phyloP scores from a whole-genome alignment of 2,329 filamentous ascomycete genomes.

The Verticillium albo-atrum region DNA sequence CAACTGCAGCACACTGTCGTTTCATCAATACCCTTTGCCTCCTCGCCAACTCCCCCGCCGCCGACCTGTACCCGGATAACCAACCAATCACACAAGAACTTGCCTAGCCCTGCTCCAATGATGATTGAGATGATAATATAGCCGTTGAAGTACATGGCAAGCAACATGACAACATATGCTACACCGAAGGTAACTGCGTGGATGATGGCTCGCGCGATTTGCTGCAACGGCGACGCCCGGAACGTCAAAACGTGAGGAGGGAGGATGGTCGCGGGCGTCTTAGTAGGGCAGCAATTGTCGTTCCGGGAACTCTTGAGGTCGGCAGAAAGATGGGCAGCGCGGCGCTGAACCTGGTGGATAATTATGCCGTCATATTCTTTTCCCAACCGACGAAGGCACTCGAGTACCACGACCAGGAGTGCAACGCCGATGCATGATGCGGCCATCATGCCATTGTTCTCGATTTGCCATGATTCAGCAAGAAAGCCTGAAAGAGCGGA shows the following conservation, averaged over 20 bases:
- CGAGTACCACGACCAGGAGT: conserved; percentile 32
- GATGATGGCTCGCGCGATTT: conserved; percentile 31
- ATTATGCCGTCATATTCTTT: conserved; percentile 38
- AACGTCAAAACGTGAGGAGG: conserved; percentile 24
- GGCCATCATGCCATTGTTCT: conserved; percentile 34
- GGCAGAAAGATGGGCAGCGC: conserved; percentile 20
- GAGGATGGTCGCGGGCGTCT: conserved; percentile 8
- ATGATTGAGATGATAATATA: conserved; percentile 39
- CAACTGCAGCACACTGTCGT: conserved; percentile 42
- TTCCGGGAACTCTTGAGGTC: conserved; percentile 10
- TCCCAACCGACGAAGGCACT: conserved; percentile 32
- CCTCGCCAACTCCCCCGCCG: background rate
- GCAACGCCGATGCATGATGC: conserved; percentile 38
- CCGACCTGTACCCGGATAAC: conserved; percentile 28
- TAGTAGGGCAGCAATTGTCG: conserved; percentile 7
- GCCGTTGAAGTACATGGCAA: conserved; percentile 42
- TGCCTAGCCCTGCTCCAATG: conserved; percentile 44
- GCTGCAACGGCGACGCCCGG: conserved; percentile 33
- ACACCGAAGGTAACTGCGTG: conserved; percentile 35
- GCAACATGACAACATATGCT: conserved; percentile 39
- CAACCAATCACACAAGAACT: conserved; percentile 52
- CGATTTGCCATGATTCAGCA: conserved; percentile 33
- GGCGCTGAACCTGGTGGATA: conserved; percentile 30
- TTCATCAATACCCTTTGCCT: conserved; percentile 34
- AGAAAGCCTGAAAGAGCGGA: conserved; percentile 26